These are phyloP conservation scores for Eremothecium gossypii DNA, from an alignment of 1,139 yeast species.

Conservation along the genomic window DNA sequence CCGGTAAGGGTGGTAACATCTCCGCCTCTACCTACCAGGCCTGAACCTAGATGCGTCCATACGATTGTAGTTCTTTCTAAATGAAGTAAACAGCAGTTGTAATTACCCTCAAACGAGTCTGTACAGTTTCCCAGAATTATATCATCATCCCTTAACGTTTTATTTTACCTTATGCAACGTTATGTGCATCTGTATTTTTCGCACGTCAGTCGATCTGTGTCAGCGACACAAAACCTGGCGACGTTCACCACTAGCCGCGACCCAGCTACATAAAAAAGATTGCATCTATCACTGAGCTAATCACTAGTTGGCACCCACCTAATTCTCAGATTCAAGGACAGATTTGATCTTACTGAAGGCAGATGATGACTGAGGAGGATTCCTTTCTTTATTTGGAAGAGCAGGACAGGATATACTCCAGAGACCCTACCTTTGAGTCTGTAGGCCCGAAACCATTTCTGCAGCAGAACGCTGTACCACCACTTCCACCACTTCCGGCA, in stretches of 20 bases:
- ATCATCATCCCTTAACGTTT: too few relatives aligned
- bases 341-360: not conserved
- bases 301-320: too few relatives aligned
- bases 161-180: too few relatives aligned
- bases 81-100: too few relatives aligned
- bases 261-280: not conserved
- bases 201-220: not conserved
- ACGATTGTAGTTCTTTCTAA: too few relatives aligned
- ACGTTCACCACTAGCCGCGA: not conserved
- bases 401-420: slow-evolving; percentile 2
- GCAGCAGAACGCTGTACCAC: slow-evolving; percentile 1
- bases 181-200: too few relatives aligned
- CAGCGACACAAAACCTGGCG: slow-evolving; percentile 4
- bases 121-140: too few relatives aligned
- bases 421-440: slow-evolving; percentile 1
- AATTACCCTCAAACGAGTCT: too few relatives aligned
- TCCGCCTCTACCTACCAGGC: slow-evolving; percentile 93
- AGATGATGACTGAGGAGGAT: slow-evolving; percentile 2
- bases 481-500: slow-evolving; percentile 1
- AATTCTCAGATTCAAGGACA: too few relatives aligned
- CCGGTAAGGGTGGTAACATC: slow-evolving; percentile 97
- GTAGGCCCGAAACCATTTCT: not conserved
- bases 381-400: slow-evolving; percentile 3
- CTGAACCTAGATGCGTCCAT: slow-evolving; percentile 31
- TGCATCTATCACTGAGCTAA: too few relatives aligned